Base-by-base conservation (phyloP, 495 filamentous ascomycete species). In the Tuber calosporum region DNA sequence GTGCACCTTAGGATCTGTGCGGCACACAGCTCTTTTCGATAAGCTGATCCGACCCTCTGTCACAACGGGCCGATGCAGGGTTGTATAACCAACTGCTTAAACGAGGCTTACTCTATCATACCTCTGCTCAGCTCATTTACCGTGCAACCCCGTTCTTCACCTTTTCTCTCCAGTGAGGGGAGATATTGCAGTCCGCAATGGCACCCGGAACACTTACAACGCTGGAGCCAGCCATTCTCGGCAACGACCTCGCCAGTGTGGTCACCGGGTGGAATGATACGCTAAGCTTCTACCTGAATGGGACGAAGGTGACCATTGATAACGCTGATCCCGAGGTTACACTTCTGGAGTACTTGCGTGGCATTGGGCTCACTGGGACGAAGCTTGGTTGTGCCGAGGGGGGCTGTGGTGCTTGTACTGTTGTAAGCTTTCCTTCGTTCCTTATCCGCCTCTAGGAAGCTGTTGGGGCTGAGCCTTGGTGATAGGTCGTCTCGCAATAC, bases 321-420 rank as follows among this genome's bases (percentile, higher is more conserved):
- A 77, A 82, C 67, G 84, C 92, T 73, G 92, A 97, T 80, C 94
- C 94, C 0, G 94, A 97, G 78, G 84, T 95, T n/a, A 98, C 94
- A 0, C 86, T 98, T 20, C 86, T 98, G 3, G 93, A 97, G 82
- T 98, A 97, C 79, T 86, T 98, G 43, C 86, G 94, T 66, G 93
- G 93, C 11, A 91, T 97, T 75, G 94, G 94, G 0, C 84, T 97
- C 68, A 98, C 94, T 62, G 86, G 90, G 38, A 88, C 88, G 42
- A 90, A 90, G 75, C 84, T 90, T 83, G 91, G 91, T 62, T 99
- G 95, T 83, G 93, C 92, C 34, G 95, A 99, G 85, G 95, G 95
- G 75, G 95, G 95, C 1, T 99, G 95, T 81, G 95, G 95, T 73
- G 95, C 95, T 80, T 99, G 95, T 81, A 99, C 95, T 36, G 94